A percentile compares a stretch with the other conserved stretches of the same genome.
Evolutionary conservation across 768 basidiomycete genomes (phyloP).

Genomic region (Mycena chlorophos): DNA sequence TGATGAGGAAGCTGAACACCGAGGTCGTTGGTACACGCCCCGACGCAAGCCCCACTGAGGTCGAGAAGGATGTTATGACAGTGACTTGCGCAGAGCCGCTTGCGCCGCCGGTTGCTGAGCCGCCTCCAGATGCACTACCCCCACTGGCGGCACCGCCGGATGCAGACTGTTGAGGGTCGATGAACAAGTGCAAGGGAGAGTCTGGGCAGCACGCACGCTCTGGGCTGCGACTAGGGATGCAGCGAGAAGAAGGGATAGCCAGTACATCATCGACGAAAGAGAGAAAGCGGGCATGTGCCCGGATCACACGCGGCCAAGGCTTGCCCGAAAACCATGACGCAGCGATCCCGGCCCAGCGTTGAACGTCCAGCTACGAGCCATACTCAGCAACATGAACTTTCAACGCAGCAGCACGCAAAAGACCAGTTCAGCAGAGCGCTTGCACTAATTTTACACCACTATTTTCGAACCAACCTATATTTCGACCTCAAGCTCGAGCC

Average conservation of each 20-base stretch:
- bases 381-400: no score
- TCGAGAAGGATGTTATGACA: constrained; percentile 41
- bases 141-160: neutral
- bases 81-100: constrained; percentile 24
- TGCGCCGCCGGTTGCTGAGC: neutral
- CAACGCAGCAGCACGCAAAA: no score
- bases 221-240: constrained; percentile 15
- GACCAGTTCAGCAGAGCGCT: no score
- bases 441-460: no score
- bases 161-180: neutral
- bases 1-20: constrained; percentile 44
- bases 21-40: constrained; percentile 43
- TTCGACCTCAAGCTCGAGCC: constrained; percentile 7
- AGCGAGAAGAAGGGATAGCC: no score
- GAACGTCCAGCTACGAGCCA: no score
- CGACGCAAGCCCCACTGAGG: constrained; percentile 38
- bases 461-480: no score
- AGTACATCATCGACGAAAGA: no score
- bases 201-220: constrained; percentile 2
- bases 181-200: neutral
- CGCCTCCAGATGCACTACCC: neutral
- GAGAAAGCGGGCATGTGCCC: no score
- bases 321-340: no score
- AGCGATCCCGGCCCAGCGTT: no score
- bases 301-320: no score